Conservation (phyloP, 805 yeast species). For the Metschnikowia aberdeeniae region DNA sequence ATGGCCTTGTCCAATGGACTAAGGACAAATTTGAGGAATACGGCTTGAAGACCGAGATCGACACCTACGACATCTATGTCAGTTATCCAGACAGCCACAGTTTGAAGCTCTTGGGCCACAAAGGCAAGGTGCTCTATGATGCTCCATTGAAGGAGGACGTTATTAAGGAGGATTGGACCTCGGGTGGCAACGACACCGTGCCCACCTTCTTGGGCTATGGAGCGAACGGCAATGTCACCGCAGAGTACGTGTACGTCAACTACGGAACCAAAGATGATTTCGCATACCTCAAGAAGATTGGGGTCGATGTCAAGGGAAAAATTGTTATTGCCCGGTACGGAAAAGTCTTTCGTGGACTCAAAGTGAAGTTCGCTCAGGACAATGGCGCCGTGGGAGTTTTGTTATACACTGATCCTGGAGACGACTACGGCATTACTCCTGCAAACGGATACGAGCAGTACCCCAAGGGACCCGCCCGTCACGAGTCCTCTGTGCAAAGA, state of each 20-base stretch:
- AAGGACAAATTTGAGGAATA: conserved; percentile 48
- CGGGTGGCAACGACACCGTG: conserved; percentile 35
- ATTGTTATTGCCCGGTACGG: conserved; percentile 59
- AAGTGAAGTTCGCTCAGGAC: conserved; percentile 57
- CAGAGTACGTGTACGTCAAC: conserved; percentile 54
- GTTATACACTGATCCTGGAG: conserved; percentile 64
- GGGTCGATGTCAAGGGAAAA: conserved; percentile 47
- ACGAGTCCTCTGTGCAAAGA: conserved; percentile 56
- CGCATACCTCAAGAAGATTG: conserved; percentile 30
- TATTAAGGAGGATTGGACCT: conserved; percentile 37
- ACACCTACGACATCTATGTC: conserved; percentile 55
- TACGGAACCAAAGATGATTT: conserved; percentile 60
- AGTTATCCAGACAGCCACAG: conserved; percentile 49
- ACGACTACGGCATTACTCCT: conserved; percentile 54
- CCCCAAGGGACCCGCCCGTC: conserved; percentile 66
- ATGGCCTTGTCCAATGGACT: conserved; percentile 54
- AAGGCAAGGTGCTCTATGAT: conserved; percentile 37
- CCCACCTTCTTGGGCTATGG: conserved; percentile 69
- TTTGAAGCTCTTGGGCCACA: conserved; percentile 33
- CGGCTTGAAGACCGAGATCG: conserved; percentile 50
- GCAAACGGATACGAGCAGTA: conserved; percentile 53
- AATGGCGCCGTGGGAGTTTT: conserved; percentile 62
- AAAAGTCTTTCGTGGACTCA: conserved; percentile 48
- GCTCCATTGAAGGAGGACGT: conserved; percentile 52
- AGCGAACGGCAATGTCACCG: conserved; percentile 56